Conservation (phyloP, 805 yeast genomes). For the Candida silvicultrix region DNA sequence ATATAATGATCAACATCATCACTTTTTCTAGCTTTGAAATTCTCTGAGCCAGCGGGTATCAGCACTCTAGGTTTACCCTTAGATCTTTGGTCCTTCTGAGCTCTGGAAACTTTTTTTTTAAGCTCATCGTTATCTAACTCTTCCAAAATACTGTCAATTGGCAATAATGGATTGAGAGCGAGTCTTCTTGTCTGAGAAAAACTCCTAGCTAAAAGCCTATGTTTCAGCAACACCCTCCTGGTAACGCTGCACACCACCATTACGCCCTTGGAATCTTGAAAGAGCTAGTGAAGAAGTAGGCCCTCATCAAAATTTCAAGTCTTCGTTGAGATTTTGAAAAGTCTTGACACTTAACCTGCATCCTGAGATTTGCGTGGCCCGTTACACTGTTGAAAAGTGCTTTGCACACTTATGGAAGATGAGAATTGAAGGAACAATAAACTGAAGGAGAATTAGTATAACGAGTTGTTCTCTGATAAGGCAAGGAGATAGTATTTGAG, state of each 20-base stretch:
- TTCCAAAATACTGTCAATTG: slow-evolving; percentile 20
- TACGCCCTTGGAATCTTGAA: neutral
- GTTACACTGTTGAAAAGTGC: too few relatives aligned
- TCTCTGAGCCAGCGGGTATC: slow-evolving; percentile 14
- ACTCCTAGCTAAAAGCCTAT: neutral
- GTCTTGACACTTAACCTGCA: neutral
- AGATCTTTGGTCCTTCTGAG: slow-evolving; percentile 3
- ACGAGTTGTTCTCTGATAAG: too few relatives aligned
- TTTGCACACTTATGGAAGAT: too few relatives aligned
- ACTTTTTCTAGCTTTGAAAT: slow-evolving; percentile 9
- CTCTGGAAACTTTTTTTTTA: slow-evolving; percentile 5
- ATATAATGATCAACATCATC: slow-evolving; percentile 1
- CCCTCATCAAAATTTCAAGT: too few relatives aligned
- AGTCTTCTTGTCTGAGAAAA: neutral
- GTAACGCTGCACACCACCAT: neutral
- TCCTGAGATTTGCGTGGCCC: neutral
- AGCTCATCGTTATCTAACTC: slow-evolving; percentile 13
- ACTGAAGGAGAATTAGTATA: too few relatives aligned
- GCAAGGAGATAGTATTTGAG: too few relatives aligned
- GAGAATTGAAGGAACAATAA: too few relatives aligned
- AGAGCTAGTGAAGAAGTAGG: too few relatives aligned
- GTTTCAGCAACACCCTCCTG: neutral
- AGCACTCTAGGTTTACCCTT: slow-evolving; percentile 14
- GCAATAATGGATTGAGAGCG: slow-evolving; percentile 17
- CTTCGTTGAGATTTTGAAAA: neutral